Conservation (phyloP, 2,329 filamentous ascomycete species). For the Monosporascus sp. region DNA sequence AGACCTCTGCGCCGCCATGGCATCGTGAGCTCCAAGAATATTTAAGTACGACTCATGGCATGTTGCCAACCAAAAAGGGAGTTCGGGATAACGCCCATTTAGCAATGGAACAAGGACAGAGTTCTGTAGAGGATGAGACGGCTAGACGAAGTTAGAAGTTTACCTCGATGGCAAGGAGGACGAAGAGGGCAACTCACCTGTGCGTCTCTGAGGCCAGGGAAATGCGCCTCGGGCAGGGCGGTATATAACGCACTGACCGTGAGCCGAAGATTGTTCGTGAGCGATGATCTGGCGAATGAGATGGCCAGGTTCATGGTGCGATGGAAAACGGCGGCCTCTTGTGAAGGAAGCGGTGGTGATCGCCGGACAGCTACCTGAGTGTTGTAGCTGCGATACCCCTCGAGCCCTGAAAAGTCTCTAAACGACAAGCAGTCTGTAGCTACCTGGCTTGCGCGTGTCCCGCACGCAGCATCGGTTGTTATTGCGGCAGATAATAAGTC, state of each 20-base stretch:
- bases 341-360: not conserved
- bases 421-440: conserved; percentile 44
- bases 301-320: conserved; percentile 10
- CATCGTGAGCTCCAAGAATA: conserved; percentile 36
- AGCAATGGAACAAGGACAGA: conserved; percentile 45
- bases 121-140: conserved; percentile 57
- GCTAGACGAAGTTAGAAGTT: conserved; percentile 44
- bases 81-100: conserved; percentile 26
- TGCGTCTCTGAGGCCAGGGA: conserved; percentile 30
- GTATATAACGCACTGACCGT: conserved; percentile 33
- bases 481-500: conserved; percentile 30
- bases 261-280: conserved; percentile 26
- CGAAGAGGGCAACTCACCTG: conserved; percentile 36
- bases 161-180: conserved; percentile 8
- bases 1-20: conserved; percentile 36
- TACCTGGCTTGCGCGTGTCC: conserved; percentile 25
- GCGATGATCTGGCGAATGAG: conserved; percentile 23
- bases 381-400: conserved; percentile 18
- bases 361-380: conserved; percentile 2
- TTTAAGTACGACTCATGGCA: conserved; percentile 48
- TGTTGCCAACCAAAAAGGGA: conserved; percentile 44
- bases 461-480: conserved; percentile 21
- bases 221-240: conserved; percentile 22
- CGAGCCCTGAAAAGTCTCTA: conserved; percentile 37
- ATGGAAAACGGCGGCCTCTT: conserved; percentile 1